A percentile compares a stretch with the other conserved stretches of the same genome.
Conservation (phyloP, 257 asterid genomes). For the Ajuga chamaepitys region DNA sequence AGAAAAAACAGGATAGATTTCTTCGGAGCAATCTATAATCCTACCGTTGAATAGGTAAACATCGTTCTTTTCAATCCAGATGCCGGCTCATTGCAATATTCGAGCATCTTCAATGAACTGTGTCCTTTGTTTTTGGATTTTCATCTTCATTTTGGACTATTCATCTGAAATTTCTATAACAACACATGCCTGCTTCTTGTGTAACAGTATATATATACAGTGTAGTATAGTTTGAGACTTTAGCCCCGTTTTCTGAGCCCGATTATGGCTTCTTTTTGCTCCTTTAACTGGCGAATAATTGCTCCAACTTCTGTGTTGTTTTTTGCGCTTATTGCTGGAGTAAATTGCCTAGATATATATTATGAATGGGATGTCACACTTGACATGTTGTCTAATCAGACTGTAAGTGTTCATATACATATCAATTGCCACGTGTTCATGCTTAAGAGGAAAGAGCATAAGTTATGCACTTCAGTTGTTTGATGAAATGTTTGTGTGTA, state of each 20-base stretch:
- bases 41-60: neutral
- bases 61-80: neutral
- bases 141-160: no score
- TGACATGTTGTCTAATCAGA: conserved; percentile 4
- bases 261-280: conserved; percentile 16
- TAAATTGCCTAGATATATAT: conserved; percentile 18
- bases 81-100: neutral
- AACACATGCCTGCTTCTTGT: neutral
- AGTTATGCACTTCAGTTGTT: neutral
- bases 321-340: conserved; percentile 9
- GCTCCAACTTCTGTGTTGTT: neutral
- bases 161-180: no score
- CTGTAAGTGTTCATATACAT: conserved; percentile 16
- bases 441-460: no score
- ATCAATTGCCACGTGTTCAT: no score
- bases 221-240: neutral
- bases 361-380: conserved; percentile 31
- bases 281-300: neutral
- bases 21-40: neutral
- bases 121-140: no score
- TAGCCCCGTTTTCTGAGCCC: neutral
- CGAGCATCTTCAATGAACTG: neutral
- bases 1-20: neutral
- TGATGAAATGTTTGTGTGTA: neutral
- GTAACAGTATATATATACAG: neutral